Evolutionary conservation across 208 protist species (phyloP), one percentile per base, ranked within the genome.

Genomic region (Wallacemonas sp.): DNA sequence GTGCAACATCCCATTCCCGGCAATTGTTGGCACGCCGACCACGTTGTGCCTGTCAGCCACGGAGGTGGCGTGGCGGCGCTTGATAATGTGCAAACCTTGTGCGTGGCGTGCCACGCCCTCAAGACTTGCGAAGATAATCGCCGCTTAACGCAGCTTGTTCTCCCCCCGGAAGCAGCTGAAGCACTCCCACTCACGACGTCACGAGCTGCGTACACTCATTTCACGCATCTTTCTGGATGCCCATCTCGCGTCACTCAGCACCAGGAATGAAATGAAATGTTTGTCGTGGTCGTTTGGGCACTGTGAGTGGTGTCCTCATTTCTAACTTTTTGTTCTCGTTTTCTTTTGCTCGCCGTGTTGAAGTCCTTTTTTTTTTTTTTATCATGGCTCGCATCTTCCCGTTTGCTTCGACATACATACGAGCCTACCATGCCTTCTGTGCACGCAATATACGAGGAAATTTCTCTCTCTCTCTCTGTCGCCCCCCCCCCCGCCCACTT

Each of bases 21-120:
- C n/a, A 82, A 85, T 62, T 72, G 77, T 19, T 95, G 88, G 88
- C 82, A 95, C 39, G 88, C 83, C 0, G 88, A 95, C 68, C 88
- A 95, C 58, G 70, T 95, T 6, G 64, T 86, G 2, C 81, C 88
- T 1, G 88, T 95, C 21, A 68, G 55, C 53, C 70, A 77, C 21
- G 88, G 88, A 4, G 88, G 84, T 14, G 88, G 88, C 11, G 65
- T 85, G 59, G 67, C 84, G 12, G 66, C 56, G 27, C 70, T 92
- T 14, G 76, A 80, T 28, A 95, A 95, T 62, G 45, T 95, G 2
- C 88, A 95, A 30, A 95, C 88, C 15, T 70, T 95, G 12, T 95
- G 88, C 62, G 80, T 95, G 17, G 79, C 83, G 2, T 95, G 88
- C 61, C 88, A 95, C 73, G 62, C 70, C 0, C 62, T 87, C 17